phyloP scores from a whole-genome alignment of 2,329 filamentous ascomycete genomes.

The Pyricularia pennisetigena region DNA sequence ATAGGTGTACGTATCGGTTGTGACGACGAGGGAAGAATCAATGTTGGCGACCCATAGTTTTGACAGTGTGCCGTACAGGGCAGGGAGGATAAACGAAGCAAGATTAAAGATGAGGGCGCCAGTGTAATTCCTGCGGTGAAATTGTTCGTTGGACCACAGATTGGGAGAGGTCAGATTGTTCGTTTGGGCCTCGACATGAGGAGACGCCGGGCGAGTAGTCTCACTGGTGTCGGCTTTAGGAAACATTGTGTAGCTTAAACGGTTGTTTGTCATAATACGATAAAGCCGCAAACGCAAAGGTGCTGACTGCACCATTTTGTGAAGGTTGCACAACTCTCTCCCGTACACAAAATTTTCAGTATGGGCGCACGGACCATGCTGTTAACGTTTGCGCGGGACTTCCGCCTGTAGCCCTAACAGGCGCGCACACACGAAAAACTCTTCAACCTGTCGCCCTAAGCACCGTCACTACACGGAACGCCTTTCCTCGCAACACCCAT shows the following conservation, averaged over 20 bases:
- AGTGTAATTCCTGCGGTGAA: slow-evolving; percentile 36
- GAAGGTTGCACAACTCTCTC: no score
- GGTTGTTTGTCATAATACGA: not conserved
- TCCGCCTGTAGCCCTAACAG: no score
- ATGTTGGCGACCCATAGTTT: slow-evolving; percentile 66
- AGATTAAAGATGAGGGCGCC: slow-evolving; percentile 49
- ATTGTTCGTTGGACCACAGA: not conserved
- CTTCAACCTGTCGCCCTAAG: no score
- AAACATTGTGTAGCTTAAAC: not conserved
- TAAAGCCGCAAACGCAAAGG: not conserved
- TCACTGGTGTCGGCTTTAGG: not conserved
- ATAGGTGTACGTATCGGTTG: slow-evolving; percentile 60
- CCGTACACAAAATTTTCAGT: no score
- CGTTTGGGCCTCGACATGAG: not conserved
- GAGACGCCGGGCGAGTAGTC: not conserved
- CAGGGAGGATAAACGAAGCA: slow-evolving; percentile 52
- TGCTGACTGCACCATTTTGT: not conserved
- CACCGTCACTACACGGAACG: no score
- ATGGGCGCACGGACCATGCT: no score
- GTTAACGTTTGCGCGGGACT: no score
- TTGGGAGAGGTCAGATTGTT: not conserved
- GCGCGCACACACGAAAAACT: no score
- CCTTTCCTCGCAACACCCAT: no score
- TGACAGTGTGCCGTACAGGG: slow-evolving; percentile 55
- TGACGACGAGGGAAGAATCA: slow-evolving; percentile 50